A percentile compares a stretch with the other conserved stretches of the same genome.
phyloP scores from a whole-genome alignment of 2,329 filamentous ascomycete genomes.

The Alternaria solani region DNA sequence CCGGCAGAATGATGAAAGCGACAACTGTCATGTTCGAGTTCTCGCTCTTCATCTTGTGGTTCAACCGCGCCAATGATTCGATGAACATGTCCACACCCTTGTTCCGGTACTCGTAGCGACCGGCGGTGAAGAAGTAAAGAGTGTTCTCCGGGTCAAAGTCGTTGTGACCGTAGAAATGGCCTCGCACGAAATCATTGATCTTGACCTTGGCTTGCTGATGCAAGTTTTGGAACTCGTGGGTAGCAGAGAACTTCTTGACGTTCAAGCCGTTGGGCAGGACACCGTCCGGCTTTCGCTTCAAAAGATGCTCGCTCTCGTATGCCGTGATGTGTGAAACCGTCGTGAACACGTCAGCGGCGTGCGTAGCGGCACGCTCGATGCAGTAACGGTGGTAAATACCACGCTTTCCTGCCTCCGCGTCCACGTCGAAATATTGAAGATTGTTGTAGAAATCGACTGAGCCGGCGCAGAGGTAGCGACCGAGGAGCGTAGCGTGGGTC shows the following conservation, averaged over 20 bases:
- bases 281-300: constrained; percentile 97
- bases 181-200: constrained; percentile 97
- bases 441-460: constrained; percentile 99
- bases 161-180: constrained; percentile 98
- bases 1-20: constrained; percentile 98
- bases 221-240: constrained; percentile 98
- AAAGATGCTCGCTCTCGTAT: constrained; percentile 94
- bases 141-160: constrained; percentile 98
- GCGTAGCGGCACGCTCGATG: constrained; percentile 92
- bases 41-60: constrained; percentile 85
- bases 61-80: constrained; percentile 90
- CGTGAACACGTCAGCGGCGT: constrained; percentile 95
- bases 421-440: constrained; percentile 94
- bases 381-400: constrained; percentile 99
- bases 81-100: constrained; percentile 99
- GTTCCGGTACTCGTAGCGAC: constrained; percentile 96
- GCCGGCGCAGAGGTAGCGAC: constrained; percentile 94
- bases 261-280: constrained; percentile 97
- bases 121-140: constrained; percentile 95
- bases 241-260: constrained; percentile 97
- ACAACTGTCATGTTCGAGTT: constrained; percentile 94
- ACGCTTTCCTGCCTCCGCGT: constrained; percentile 94
- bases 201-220: constrained; percentile 97
- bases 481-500: constrained; percentile 93
- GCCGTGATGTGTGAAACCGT: constrained; percentile 99